These are phyloP conservation scores for Pleurotus pulmonarius DNA, from an alignment of 768 basidiomycete genomes.

Conservation along the genomic window DNA sequence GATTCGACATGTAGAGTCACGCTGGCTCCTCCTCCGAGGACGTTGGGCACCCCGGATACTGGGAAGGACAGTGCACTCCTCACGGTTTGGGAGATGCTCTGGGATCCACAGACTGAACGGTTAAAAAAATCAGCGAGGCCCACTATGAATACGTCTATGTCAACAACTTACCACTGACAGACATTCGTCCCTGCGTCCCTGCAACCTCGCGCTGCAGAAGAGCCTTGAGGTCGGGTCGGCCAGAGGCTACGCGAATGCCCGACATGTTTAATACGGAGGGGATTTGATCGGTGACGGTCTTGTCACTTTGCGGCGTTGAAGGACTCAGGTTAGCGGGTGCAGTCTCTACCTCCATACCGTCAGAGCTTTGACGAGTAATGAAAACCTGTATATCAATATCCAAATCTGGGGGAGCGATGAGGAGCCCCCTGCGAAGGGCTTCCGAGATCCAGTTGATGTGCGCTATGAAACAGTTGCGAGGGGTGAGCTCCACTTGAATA, in stretches of 20 bases:
- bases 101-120: constrained; percentile 36
- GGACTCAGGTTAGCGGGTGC: constrained; percentile 9
- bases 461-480: constrained; percentile 12
- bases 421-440: constrained; percentile 26
- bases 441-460: constrained; percentile 46
- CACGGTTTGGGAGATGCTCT: constrained; percentile 27
- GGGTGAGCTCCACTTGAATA: not conserved
- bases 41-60: constrained; percentile 15
- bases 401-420: constrained; percentile 23
- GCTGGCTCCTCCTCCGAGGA: constrained; percentile 31
- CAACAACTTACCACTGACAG: constrained; percentile 37
- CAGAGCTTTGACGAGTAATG: constrained; percentile 27
- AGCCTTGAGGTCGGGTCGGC: constrained; percentile 38
- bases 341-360: constrained; percentile 17
- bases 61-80: constrained; percentile 29
- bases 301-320: constrained; percentile 11
- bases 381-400: constrained; percentile 37
- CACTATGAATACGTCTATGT: not conserved
- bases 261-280: constrained; percentile 20
- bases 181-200: constrained; percentile 24
- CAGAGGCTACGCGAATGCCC: constrained; percentile 13
- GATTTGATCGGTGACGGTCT: constrained; percentile 13
- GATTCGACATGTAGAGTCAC: constrained; percentile 32
- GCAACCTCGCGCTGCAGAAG: constrained; percentile 35
- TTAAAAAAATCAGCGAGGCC: too few relatives aligned